Evolutionary conservation across 1,284 basidiomycete genomes (phyloP), one percentile per base, ranked within the genome.

Genomic region (Rhodotorula sp.): DNA sequence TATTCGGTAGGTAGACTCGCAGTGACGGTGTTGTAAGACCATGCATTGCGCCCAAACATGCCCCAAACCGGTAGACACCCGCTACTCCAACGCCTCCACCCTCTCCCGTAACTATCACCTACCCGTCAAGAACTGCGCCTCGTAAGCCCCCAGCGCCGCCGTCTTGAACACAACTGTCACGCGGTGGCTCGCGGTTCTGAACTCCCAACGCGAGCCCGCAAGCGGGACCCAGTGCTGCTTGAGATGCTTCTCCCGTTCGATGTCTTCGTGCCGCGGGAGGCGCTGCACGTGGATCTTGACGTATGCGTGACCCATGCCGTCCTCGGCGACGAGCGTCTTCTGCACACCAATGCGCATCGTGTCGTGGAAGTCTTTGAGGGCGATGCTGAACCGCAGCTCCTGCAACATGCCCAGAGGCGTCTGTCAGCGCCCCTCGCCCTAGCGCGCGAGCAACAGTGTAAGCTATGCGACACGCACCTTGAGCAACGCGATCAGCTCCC

Each of bases 321-420:
- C 73, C n/a, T 72, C 70, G 19, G 68, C 60, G 4, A 72, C 73
- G 29, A 75, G 59, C 21, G 73, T 75, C 60, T 72, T 70, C 39
- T 70, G 60, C 5, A 75, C 73, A 0, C 68, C 71, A 25, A 72
- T 56, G 21, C 48, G 22, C 25, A 70, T 53, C 17, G 67, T 51
- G 53, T 72, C 71, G 66, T 75, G 73, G 10, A 75, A 68, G 54
- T 75, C 73, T 32, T 75, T 75, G 34, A 75, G 60, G 6, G 73
- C 73, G 36, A 70, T 39, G 17, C 63, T 66, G 55, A 75, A 75
- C 25, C 66, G 63, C 7, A 75, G 64, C 19, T 75, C 71, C 66
- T 74, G 17, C 37, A 21, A 7, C 3, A 46, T 17, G 1, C 2
- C 9, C 19, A 7, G 15, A 44, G 21, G 39, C 22, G 21, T 15